Base-by-base conservation (phyloP, 1,284 basidiomycete genomes). In the Microbotryum lychnidis-dioicae region DNA sequence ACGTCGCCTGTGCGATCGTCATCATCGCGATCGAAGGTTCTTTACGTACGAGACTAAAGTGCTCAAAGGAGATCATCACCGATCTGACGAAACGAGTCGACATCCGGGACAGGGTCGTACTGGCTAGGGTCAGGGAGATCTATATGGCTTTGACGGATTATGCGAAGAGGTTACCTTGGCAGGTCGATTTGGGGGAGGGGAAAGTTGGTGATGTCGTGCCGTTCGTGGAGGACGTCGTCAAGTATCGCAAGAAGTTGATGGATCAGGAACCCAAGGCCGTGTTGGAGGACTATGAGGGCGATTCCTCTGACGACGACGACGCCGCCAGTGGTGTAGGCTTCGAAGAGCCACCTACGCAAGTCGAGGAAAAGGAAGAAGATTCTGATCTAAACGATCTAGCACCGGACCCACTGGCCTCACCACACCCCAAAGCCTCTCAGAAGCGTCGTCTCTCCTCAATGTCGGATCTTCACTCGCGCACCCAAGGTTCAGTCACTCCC, bases 21-120 rank as follows among this genome's bases (percentile, higher is more conserved):
- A 79, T 89, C n/a, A 79, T 88, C 58, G 81, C 84, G 0, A 74
- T 88, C 49, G 87, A 89, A 76, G 84, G 82, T 4, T 82, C 85
- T 69, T 75, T 76, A 2, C 80, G 81, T 31, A 73, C 77, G n/a
- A 77, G 81, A 4, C 75, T 86, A 33, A 80, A 82, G 50, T 77
- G 81, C 57, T 74, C 83, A 16, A 77, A 77, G 16, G 79, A 81
- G 8, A 77, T 89, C 49, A 79, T 83, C 14, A 77, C 79, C 47
- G 77, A 74, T 23, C 79, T 89, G 42, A 84, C 80, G 4, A 66
- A 73, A 27, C 77, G 81, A 29, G 77, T 81, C 60, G 79, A 80
- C 20, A 76, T 79, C 47, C 78, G 79, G 12, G 78, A 82, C 58
- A 78, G 77, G 42, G 78, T 81, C 48, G 80, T 87, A 33, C 82